Evolutionary conservation across 2,329 filamentous ascomycete genomes (phyloP), one percentile per base, ranked within the genome.

Genomic region (Alternaria brassicae): DNA sequence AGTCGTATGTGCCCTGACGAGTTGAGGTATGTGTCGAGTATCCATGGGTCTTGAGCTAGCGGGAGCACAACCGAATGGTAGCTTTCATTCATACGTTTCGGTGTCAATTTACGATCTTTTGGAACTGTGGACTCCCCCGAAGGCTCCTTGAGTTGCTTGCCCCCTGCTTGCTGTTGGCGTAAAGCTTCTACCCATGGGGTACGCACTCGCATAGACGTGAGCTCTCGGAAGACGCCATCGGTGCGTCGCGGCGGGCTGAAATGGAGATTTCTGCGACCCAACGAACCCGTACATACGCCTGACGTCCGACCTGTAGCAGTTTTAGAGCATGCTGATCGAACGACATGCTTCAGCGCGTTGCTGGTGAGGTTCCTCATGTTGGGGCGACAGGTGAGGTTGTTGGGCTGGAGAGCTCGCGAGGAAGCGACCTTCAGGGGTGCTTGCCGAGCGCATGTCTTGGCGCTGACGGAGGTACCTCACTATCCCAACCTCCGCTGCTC

Each of bases 1-100:
- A 93, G 82, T 53, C 82, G 83, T 66, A 93, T 90, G 67, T 92
- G 89, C 0, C 91, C 91, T 0, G 87, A 88, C 1, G 89, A 85
- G 76, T 93, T 93, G 70, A 92, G 85, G 71, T 93, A 93, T 0
- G 88, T 90, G 72, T 93, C 91, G 10, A 91, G 83, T 12, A 93
- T 80, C 89, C 89, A 93, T 51, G 89, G 89, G 71, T 93, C 91
- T 70, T 86, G 88, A 6, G 86, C 89, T 9, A 93, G 81, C 6
- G 89, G 89, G 27, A 92, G 80, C 15, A 91, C 86, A 44, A 90
- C 85, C 56, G 85, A 85, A 71, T 90, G 87, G 72, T 88, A 89
- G 77, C 87, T 90, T 71, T 92, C 88, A 23, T 82, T 84, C 89
- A 91, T 91, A 73, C 82, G 87, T 76, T 88, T 90, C 1, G 89